A percentile compares a stretch with the other conserved stretches of the same genome.
Evolutionary conservation across 2,329 filamentous ascomycete genomes (phyloP).

Genomic region (Arthrobotrys musiformis): DNA sequence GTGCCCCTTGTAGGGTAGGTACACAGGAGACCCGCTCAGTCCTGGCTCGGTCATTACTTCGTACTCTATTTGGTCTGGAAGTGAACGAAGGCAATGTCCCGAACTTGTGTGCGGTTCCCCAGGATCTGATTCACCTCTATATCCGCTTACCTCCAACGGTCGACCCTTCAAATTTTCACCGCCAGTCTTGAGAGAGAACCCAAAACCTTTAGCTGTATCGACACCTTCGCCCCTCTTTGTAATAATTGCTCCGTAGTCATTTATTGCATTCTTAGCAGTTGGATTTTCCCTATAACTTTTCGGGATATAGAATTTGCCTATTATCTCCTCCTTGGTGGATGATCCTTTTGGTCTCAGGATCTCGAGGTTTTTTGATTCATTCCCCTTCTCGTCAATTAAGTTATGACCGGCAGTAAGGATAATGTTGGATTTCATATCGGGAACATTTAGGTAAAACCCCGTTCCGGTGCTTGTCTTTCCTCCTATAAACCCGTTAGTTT

Average conservation of each 20-base stretch:
- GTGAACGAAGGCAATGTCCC: not conserved
- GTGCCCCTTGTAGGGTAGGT: slow-evolving; percentile 17
- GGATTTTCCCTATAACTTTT: slow-evolving; percentile 11
- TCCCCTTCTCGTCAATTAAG: not conserved
- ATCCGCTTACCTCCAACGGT: slow-evolving; percentile 8
- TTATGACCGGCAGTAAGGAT: slow-evolving; percentile 29
- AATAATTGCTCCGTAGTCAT: slow-evolving; percentile 21
- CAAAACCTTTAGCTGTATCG: slow-evolving; percentile 13
- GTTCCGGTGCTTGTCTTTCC: not conserved
- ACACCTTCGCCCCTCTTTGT: not conserved
- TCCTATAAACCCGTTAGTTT: slow-evolving; percentile 10
- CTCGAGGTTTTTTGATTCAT: not conserved
- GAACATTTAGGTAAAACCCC: slow-evolving; percentile 27
- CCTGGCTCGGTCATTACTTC: slow-evolving; percentile 14
- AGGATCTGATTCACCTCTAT: not conserved
- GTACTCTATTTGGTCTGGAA: slow-evolving; percentile 5
- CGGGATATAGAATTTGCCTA: not conserved
- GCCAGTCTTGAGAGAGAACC: slow-evolving; percentile 16
- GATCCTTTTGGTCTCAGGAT: not conserved
- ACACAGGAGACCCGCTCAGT: slow-evolving; percentile 30
- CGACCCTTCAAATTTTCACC: not conserved
- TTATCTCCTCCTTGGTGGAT: not conserved
- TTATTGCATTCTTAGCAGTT: slow-evolving; percentile 1
- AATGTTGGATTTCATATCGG: not conserved
- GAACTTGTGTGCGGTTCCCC: slow-evolving; percentile 14